Conservation (phyloP, 2,329 filamentous ascomycete genomes). For the Chrysoporthe deuterocubensis region DNA sequence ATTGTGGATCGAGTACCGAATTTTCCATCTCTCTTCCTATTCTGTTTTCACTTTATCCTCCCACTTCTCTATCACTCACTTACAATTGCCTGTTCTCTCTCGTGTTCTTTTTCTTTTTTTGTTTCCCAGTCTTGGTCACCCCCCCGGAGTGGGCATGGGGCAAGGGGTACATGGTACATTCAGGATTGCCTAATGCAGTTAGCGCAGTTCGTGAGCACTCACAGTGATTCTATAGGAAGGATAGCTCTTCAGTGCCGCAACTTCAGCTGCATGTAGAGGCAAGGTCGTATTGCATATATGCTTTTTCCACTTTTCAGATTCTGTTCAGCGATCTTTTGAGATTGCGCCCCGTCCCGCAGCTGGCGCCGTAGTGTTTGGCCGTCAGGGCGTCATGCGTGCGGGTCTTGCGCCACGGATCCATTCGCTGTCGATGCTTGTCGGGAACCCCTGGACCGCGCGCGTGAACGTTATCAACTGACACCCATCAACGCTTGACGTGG, state of each 20-base stretch:
- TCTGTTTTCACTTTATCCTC: too few relatives aligned
- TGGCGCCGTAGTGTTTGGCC: not conserved
- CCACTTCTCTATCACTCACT: too few relatives aligned
- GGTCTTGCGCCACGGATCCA: conserved; percentile 11
- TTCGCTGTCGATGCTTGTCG: conserved; percentile 20
- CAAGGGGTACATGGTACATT: too few relatives aligned
- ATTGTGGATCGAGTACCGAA: too few relatives aligned
- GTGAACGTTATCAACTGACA: conserved; percentile 27
- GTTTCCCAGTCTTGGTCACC: too few relatives aligned
- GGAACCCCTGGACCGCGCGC: conserved; percentile 6
- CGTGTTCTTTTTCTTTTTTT: too few relatives aligned
- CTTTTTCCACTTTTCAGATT: not conserved
- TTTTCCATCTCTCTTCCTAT: too few relatives aligned
- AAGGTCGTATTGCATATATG: not conserved
- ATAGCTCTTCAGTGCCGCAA: not conserved
- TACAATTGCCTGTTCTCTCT: too few relatives aligned
- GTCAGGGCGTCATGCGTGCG: conserved; percentile 1
- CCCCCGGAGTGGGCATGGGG: too few relatives aligned
- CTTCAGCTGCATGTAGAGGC: not conserved
- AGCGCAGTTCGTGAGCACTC: not conserved
- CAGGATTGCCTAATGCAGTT: not conserved
- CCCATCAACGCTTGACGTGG: conserved; percentile 5
- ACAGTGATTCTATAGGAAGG: not conserved
- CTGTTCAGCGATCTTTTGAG: not conserved
- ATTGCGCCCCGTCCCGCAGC: not conserved